A percentile compares a stretch with the other conserved stretches of the same genome.
These are phyloP conservation scores for Gonapodya prolifera DNA, from an alignment of 192 early-diverging fungal species.

Conservation along the genomic window DNA sequence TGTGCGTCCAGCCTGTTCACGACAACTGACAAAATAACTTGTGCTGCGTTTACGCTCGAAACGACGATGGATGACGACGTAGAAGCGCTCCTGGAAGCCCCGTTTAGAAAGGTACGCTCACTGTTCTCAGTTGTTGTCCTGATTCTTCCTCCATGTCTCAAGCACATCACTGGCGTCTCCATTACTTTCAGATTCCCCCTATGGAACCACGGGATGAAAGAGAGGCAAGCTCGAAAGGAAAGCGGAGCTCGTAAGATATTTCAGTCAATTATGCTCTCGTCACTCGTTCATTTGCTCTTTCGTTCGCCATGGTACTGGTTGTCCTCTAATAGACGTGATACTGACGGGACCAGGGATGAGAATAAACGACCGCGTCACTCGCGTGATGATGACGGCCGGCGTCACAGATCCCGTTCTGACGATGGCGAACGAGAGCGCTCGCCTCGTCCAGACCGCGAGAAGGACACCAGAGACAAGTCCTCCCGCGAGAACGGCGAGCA, in stretches of 20 bases:
- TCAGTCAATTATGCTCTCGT: neutral
- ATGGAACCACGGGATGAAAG: conserved; percentile 11
- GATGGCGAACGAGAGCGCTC: neutral
- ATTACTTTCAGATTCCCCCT: conserved; percentile 9
- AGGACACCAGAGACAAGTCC: neutral
- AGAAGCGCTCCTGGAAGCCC: conserved; percentile 48
- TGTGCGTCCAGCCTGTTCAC: too few relatives aligned
- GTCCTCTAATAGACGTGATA: neutral
- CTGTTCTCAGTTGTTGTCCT: neutral
- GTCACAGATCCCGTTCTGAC: neutral
- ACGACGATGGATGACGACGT: conserved; percentile 37
- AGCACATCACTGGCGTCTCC: neutral
- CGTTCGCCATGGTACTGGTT: conserved; percentile 13
- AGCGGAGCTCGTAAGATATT: conserved; percentile 3
- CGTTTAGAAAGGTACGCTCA: conserved; percentile 36
- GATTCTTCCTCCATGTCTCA: neutral
- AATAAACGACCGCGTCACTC: neutral
- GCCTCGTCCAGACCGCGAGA: neutral
- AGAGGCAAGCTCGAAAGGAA: conserved; percentile 13
- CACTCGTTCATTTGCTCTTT: neutral
- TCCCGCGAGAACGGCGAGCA: conserved; percentile 1
- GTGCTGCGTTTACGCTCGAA: too few relatives aligned
- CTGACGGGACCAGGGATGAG: neutral
- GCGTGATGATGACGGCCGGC: neutral
- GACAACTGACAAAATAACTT: too few relatives aligned